A percentile compares a stretch with the other conserved stretches of the same genome.
Conservation (phyloP, 108 stramenopile genomes). For the Pseudonitzschia multiseries region DNA sequence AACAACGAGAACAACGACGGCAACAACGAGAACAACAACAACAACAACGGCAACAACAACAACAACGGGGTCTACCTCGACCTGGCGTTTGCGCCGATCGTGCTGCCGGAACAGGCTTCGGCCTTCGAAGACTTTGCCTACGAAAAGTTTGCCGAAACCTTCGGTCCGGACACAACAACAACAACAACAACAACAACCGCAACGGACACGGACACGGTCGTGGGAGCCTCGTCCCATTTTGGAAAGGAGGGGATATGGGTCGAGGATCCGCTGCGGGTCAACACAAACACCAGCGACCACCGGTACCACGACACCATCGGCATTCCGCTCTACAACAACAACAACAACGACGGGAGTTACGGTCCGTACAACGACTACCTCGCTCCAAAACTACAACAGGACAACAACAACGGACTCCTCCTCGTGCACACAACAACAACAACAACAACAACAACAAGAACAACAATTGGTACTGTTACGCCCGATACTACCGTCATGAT, state of each 20-base stretch:
- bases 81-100: slow-evolving; percentile 19
- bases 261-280: neutral
- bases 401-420: neutral
- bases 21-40: no score
- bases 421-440: no score
- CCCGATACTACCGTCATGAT: neutral
- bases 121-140: slow-evolving; percentile 23
- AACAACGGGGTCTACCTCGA: no score
- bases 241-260: slow-evolving; percentile 9
- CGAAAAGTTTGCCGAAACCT: neutral
- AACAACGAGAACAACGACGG: no score
- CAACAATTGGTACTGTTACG: no score
- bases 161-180: neutral
- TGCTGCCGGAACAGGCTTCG: slow-evolving; percentile 16
- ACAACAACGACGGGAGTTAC: no score
- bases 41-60: no score
- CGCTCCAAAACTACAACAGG: neutral
- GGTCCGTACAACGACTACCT: slow-evolving; percentile 4
- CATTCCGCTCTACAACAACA: neutral
- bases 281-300: neutral
- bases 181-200: no score
- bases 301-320: slow-evolving; percentile 6
- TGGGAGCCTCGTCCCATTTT: neutral
- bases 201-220: neutral
- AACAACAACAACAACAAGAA: no score